These are phyloP conservation scores for Leucosporidium creatinivorum DNA, from an alignment of 768 basidiomycete species.

Conservation along the genomic window DNA sequence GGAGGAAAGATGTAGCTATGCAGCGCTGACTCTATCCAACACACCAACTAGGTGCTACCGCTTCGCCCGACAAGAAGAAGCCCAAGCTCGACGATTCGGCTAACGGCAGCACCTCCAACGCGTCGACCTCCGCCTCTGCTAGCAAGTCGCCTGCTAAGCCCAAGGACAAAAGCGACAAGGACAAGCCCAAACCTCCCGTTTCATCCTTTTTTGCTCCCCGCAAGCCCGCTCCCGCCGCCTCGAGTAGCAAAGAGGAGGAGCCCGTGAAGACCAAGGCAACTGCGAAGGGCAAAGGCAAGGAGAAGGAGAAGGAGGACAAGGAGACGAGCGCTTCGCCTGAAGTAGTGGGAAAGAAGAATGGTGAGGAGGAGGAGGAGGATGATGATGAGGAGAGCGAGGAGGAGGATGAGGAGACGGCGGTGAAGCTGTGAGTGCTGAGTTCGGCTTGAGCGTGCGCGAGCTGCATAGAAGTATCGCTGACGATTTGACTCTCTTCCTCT, in stretches of 20 bases:
- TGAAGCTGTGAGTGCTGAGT: slow-evolving; percentile 19
- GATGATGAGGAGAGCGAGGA: slow-evolving; percentile 23
- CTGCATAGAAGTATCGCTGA: too few species aligned
- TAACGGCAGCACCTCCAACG: neutral
- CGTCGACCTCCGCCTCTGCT: neutral
- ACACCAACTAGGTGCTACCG: neutral
- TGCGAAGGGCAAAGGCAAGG: neutral
- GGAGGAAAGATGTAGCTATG: neutral
- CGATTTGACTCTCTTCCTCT: too few species aligned
- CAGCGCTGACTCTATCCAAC: neutral
- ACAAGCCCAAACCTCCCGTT: slow-evolving; percentile 10
- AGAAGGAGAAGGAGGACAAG: neutral
- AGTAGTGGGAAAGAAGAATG: neutral
- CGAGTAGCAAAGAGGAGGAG: neutral
- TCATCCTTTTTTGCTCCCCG: slow-evolving; percentile 22
- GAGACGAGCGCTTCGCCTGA: neutral
- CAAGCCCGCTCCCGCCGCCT: neutral
- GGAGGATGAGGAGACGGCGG: slow-evolving; percentile 21
- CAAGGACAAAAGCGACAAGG: too few species aligned
- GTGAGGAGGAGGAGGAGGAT: slow-evolving; percentile 5
- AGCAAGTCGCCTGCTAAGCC: neutral
- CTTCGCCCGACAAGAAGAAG: slow-evolving; percentile 9
- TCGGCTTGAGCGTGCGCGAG: neutral
- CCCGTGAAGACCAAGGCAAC: slow-evolving; percentile 15
- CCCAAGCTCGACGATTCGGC: neutral